Evolutionary conservation across 2,329 filamentous ascomycete genomes (phyloP).

Genomic region (Dothistroma septosporum): DNA sequence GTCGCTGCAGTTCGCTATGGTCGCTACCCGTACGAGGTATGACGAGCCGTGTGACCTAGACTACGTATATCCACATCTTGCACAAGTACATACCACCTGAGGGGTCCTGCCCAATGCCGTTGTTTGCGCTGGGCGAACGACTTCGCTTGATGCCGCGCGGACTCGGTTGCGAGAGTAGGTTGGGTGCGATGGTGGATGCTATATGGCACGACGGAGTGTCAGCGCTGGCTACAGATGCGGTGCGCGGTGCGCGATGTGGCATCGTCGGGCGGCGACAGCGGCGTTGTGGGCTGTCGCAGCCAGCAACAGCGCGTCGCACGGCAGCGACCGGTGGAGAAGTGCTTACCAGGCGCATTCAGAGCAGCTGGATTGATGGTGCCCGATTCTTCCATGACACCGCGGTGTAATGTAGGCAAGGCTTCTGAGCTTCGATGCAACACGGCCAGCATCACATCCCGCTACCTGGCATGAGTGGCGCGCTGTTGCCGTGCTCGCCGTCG

Average conservation of each 20-base stretch:
- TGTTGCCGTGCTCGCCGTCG: slow-evolving; percentile 18
- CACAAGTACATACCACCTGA: slow-evolving; percentile 62
- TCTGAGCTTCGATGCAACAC: slow-evolving; percentile 33
- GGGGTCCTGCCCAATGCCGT: slow-evolving; percentile 47
- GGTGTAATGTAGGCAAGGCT: slow-evolving; percentile 29
- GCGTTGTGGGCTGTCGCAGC: slow-evolving; percentile 7
- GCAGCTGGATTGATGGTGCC: slow-evolving; percentile 89
- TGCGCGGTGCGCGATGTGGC: background rate
- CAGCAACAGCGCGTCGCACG: slow-evolving; percentile 19
- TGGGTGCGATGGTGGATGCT: slow-evolving; percentile 46
- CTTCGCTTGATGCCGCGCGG: slow-evolving; percentile 73
- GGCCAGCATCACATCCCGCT: slow-evolving; percentile 38
- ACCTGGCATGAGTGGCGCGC: slow-evolving; percentile 21
- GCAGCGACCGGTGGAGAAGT: slow-evolving; percentile 9
- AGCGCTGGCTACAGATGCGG: slow-evolving; percentile 12
- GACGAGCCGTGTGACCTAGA: background rate
- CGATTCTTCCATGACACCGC: slow-evolving; percentile 60
- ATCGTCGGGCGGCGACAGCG: background rate
- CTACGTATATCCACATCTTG: slow-evolving; percentile 2
- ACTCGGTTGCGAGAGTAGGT: slow-evolving; percentile 44
- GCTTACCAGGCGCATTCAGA: slow-evolving; percentile 71
- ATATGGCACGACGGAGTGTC: slow-evolving; percentile 20
- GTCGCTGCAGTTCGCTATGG: background rate
- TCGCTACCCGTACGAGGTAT: background rate
- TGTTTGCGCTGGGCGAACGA: slow-evolving; percentile 66